Percentiles rank a stretch among this genome's conserved stretches.
phyloP scores from a whole-genome alignment of 2,329 filamentous ascomycete genomes.

The Trichoderma afroharzianum region DNA sequence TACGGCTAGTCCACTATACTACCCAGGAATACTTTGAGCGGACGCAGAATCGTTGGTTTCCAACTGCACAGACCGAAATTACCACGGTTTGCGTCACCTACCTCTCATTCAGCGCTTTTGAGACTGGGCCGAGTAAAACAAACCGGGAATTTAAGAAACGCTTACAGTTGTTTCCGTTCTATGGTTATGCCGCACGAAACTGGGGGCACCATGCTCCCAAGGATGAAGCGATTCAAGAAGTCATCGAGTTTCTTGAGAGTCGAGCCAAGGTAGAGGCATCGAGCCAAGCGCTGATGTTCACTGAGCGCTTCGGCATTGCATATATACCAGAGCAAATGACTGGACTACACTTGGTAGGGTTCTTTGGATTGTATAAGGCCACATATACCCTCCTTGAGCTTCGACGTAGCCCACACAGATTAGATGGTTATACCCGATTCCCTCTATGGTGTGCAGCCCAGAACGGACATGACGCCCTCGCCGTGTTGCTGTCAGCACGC shows the following conservation, averaged over 20 bases:
- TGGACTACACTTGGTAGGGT: neutral
- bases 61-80: neutral
- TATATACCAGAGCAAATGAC: neutral
- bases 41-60: neutral
- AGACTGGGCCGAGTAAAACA: neutral
- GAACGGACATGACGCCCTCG: neutral
- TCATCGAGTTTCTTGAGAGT: neutral
- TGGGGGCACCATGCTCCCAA: neutral
- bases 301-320: too few species aligned
- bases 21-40: slow-evolving; percentile 8
- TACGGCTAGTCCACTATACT: slow-evolving; percentile 9
- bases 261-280: neutral
- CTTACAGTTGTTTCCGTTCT: neutral
- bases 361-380: neutral
- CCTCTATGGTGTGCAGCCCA: neutral
- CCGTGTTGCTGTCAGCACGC: neutral
- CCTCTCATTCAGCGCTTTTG: neutral
- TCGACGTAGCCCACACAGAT: neutral
- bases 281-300: neutral
- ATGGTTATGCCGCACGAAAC: neutral
- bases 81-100: neutral
- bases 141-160: neutral
- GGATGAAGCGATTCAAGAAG: neutral
- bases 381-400: neutral
- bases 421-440: accelerated